Evolutionary conservation across 352 stramenopile genomes (phyloP).

Genomic region (Saprolegnia diclina): DNA sequence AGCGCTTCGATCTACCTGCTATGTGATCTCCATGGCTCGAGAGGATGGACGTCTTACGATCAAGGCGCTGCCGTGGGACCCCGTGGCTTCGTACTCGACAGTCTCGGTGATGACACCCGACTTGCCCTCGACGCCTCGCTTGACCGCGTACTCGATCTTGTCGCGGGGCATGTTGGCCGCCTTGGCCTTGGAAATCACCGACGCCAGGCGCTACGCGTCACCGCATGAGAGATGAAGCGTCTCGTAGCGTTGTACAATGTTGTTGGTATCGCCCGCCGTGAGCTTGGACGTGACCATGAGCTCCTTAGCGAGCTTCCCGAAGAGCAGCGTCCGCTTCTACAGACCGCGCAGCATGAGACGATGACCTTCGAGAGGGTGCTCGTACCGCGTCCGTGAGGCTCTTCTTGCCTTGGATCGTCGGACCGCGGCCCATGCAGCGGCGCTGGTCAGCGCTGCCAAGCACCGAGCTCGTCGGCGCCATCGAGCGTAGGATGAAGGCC

Average conservation of each 20-base stretch:
- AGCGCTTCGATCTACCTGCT: constrained; percentile 64
- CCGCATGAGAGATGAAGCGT: background rate
- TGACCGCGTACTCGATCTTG: constrained; percentile 76
- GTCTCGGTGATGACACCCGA: constrained; percentile 55
- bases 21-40: background rate
- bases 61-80: constrained; percentile 60
- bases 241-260: constrained; percentile 42
- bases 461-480: background rate
- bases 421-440: constrained; percentile 66
- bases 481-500: background rate
- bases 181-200: constrained; percentile 41
- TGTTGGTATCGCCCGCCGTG: constrained; percentile 53
- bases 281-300: constrained; percentile 71
- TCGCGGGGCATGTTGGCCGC: constrained; percentile 79
- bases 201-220: constrained; percentile 21
- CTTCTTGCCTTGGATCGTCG: constrained; percentile 77
- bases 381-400: constrained; percentile 67
- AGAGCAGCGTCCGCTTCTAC: constrained; percentile 72
- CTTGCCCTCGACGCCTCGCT: constrained; percentile 75
- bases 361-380: too few relatives aligned
- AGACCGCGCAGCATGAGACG: background rate
- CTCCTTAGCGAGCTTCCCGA: constrained; percentile 66
- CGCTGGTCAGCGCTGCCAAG: constrained; percentile 7
- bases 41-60: constrained; percentile 41
- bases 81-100: constrained; percentile 73